Evolutionary conservation across 176 grass and related monocot species (phyloP), one percentile per base, ranked within the genome.

Genomic region (Triticum monococcum): DNA sequence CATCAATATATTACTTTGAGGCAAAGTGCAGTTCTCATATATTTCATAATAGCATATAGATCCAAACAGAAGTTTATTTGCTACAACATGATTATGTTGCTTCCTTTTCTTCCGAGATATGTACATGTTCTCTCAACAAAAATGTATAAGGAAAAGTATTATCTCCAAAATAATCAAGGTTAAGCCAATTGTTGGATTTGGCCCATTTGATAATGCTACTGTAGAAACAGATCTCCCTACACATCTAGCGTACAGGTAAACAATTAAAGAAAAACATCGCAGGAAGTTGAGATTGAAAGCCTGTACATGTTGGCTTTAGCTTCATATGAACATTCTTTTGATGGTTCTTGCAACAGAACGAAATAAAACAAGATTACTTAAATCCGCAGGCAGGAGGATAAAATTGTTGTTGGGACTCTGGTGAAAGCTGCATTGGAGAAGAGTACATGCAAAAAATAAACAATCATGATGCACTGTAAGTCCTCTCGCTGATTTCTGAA

Each of bases 311-410:
- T 52, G 25, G 28, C 26, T 87, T 59, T 26, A 66, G 52, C 48
- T 71, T 87, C 77, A 95, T 37, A 72, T 83, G 80, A 98, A 92
- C 78, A 95, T 76, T 75, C 81, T 89, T 88, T 91, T 85, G 54
- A 98, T 85, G 69, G 96, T 89, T 89, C 96, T 94, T 77, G 93
- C 96, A 64, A 94, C 68, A 52, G 71, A 88, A 43, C 96, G 88
- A 86, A 93, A 94, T 50, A 95, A 86, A 80, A 95, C 33, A 64
- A 86, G 81, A 59, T 88, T 91, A 25, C 81, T 92, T 78, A 98
- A 88, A 87, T 98, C 96, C 7, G 59, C 82, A 81, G 91, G 40
- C 40, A 43, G 40, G 9, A 43, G 40, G 40, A 43, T 9, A 43
- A 43, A 43, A 43, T 12, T 43, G 9, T 3, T 43, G 40, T 43